Base-by-base conservation (phyloP, 208 protist species). In the Balamuthia mandrillaris region DNA sequence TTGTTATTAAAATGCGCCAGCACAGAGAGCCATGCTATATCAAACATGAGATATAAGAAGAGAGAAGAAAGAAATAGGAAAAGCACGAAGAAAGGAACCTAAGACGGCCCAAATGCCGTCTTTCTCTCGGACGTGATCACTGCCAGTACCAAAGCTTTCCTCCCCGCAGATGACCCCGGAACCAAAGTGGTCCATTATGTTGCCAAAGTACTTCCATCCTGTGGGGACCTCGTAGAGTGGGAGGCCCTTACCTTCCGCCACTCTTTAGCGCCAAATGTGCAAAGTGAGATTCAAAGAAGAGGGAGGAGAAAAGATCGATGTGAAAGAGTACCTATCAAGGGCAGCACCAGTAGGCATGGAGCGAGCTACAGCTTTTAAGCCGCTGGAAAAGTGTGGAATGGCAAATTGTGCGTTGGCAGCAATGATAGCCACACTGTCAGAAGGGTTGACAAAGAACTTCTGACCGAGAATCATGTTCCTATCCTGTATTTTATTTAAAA, bases 181-280 rank as follows among this genome's bases (percentile, higher is more conserved):
- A 24, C 31, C 41, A 24, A 16, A 70, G 81, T 94, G 93, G 89
- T 98, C 98, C 96, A 99, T 98, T 27, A 99, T 90, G 89, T 99
- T 99, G 78, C 97, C 97, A 91, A 99, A 99, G 92, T 97, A 99
- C 92, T 99, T 99, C 98, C 98, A 99, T 44, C 97, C 97, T 16
- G 97, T 98, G 24, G 97, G 97, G 21, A 95, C 93, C 81, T 98
- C 96, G 89, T 96, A 97, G 44, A 93, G 87, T 51, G 86, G 72
- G 35, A 98, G 63, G 41, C 88, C 61, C 77, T 84, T 84, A 5
- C 51, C 77, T 29, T 27, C 61, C 29, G 77, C 81, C 70, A 84
- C 60, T 39, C 45, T n/a, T n/a, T n/a, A n/a, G n/a, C n/a, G n/a
- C n/a, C n/a, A n/a, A n/a, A n/a, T n/a, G n/a, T n/a, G n/a, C n/a